Conservation (phyloP, 2,329 filamentous ascomycete species). For the Penicillium decumbens region DNA sequence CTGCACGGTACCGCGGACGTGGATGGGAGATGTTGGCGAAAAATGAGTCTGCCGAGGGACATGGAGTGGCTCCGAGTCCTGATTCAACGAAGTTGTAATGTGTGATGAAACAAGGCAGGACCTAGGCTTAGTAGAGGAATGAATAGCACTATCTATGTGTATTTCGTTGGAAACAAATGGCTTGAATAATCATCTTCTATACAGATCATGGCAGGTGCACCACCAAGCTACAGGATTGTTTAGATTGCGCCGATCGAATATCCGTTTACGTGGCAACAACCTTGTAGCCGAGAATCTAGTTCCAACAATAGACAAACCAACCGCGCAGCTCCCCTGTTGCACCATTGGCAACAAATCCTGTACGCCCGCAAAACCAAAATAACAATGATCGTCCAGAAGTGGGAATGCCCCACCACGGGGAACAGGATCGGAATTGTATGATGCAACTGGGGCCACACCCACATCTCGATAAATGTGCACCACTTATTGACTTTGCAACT, state of each 20-base stretch:
- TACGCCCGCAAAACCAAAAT: neutral
- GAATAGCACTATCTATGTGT: neutral
- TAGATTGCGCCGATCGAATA: neutral
- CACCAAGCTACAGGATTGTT: neutral
- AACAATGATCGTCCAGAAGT: conserved; percentile 1
- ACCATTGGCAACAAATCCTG: neutral
- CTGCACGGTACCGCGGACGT: conserved; percentile 10
- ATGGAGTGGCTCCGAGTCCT: neutral
- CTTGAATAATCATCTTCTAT: neutral
- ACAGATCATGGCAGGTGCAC: neutral
- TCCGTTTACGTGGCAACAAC: neutral
- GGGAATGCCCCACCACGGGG: conserved; percentile 5
- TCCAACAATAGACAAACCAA: neutral
- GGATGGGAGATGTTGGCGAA: conserved; percentile 5
- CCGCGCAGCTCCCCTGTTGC: neutral
- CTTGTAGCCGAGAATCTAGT: neutral
- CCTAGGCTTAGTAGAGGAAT: neutral
- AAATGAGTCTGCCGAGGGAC: conserved; percentile 5
- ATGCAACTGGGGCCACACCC: neutral
- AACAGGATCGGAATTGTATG: conserved; percentile 1
- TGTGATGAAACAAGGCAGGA: neutral
- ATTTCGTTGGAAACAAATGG: neutral
- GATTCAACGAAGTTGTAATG: neutral
- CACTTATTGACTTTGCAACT: neutral
- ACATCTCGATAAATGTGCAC: neutral